Conservation (phyloP, 208 protist genomes). For the Wallacemonas sp. region DNA sequence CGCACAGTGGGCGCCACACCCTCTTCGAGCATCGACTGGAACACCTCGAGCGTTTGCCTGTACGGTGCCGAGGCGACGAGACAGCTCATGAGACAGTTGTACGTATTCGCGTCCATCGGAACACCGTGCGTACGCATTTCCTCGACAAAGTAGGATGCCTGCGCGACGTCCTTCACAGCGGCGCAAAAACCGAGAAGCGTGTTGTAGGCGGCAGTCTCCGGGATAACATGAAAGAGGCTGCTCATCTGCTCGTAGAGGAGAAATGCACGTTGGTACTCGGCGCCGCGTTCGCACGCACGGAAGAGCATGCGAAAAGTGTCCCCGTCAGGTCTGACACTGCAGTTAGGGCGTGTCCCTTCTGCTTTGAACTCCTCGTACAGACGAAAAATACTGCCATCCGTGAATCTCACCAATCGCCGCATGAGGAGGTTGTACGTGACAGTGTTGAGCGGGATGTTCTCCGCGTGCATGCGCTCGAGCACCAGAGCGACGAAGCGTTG, state of each 20-base stretch:
- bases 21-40: constrained; percentile 60
- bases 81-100: constrained; percentile 92
- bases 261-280: constrained; percentile 80
- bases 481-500: constrained; percentile 66
- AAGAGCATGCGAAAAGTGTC: constrained; percentile 86
- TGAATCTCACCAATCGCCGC: constrained; percentile 72
- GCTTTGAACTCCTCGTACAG: constrained; percentile 88
- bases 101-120: constrained; percentile 80
- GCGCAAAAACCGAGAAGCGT: constrained; percentile 90
- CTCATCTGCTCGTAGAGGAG: constrained; percentile 86
- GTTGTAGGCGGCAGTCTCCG: constrained; percentile 86
- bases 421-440: constrained; percentile 91
- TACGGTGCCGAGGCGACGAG: constrained; percentile 82
- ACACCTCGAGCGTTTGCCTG: constrained; percentile 73
- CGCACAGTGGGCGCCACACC: constrained; percentile 62
- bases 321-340: constrained; percentile 63
- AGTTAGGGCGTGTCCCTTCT: constrained; percentile 56
- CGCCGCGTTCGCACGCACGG: constrained; percentile 84
- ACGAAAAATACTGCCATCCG: constrained; percentile 72
- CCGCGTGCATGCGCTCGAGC: constrained; percentile 77
- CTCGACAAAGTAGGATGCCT: constrained; percentile 86
- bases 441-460: constrained; percentile 85
- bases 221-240: constrained; percentile 62
- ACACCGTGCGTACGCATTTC: constrained; percentile 86
- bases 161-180: constrained; percentile 77